A percentile compares a stretch with the other conserved stretches of the same genome.
These are phyloP conservation scores for Sugiyamaella boreocaroliniensis DNA, from an alignment of 805 yeast genomes.

Conservation along the genomic window DNA sequence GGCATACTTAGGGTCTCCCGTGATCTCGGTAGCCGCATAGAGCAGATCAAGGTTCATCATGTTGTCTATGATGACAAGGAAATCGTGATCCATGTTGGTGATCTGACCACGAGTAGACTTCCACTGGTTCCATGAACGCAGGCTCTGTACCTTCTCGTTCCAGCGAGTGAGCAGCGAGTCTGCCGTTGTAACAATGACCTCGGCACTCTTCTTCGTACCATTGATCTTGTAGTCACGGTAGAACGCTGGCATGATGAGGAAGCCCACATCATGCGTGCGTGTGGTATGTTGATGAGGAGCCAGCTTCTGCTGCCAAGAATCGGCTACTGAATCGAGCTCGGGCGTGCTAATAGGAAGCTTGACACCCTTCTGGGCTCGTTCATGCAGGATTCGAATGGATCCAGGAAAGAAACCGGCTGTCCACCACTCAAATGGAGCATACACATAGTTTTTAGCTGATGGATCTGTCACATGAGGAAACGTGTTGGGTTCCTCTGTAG, in stretches of 20 bases:
- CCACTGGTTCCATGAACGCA: conserved; percentile 28
- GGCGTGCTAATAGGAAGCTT: background rate
- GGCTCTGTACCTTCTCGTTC: conserved; percentile 21
- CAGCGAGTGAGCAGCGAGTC: conserved; percentile 24
- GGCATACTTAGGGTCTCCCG: conserved; percentile 25
- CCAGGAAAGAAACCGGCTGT: conserved; percentile 15
- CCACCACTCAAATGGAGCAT: conserved; percentile 8
- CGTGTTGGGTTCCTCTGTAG: background rate
- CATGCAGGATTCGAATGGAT: conserved; percentile 5
- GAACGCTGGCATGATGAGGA: conserved; percentile 25
- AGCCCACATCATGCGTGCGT: conserved; percentile 29
- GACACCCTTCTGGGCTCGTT: conserved; percentile 4
- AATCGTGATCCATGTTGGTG: conserved; percentile 18
- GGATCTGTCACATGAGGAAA: background rate
- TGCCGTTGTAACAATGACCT: conserved; percentile 23
- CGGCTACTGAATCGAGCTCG: background rate
- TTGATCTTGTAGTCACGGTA: conserved; percentile 23
- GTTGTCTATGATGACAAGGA: conserved; percentile 25
- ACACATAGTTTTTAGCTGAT: background rate
- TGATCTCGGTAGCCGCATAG: conserved; percentile 24
- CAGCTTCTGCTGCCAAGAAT: conserved; percentile 1
- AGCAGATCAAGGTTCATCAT: conserved; percentile 23
- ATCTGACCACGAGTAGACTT: conserved; percentile 15
- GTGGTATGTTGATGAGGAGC: conserved; percentile 9
- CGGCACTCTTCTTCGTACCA: conserved; percentile 16